These are phyloP conservation scores for Stagonosporopsis chrysanthemi DNA, from an alignment of 2,329 filamentous ascomycete species.

Conservation along the genomic window DNA sequence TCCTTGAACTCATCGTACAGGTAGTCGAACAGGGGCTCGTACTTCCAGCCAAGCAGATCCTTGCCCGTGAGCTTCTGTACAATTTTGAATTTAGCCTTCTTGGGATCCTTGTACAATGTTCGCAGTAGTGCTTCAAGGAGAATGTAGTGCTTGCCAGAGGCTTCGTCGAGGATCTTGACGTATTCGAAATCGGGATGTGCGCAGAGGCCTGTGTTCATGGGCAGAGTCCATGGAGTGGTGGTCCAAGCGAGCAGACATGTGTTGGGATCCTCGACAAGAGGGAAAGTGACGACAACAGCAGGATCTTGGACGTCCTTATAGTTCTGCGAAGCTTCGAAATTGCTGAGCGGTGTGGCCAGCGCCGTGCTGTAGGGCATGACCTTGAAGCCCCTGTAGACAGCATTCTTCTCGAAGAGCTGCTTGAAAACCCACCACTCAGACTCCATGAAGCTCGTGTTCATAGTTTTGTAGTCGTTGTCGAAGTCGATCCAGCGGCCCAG, in stretches of 20 bases:
- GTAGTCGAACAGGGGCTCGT: constrained; percentile 88
- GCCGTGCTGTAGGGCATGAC: constrained; percentile 97
- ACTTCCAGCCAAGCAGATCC: constrained; percentile 87
- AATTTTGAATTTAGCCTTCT: constrained; percentile 92
- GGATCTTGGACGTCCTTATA: constrained; percentile 94
- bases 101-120: constrained; percentile 91
- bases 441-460: constrained; percentile 97
- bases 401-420: constrained; percentile 85
- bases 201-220: constrained; percentile 79
- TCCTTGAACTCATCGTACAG: constrained; percentile 91
- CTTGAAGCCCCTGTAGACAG: constrained; percentile 87
- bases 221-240: constrained; percentile 86
- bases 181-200: constrained; percentile 86
- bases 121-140: constrained; percentile 81
- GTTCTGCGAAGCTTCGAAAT: constrained; percentile 94
- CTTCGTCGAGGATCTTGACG: constrained; percentile 83
- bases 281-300: constrained; percentile 87
- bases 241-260: constrained; percentile 86
- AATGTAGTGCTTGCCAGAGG: constrained; percentile 82
- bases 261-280: constrained; percentile 77
- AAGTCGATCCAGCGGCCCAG: constrained; percentile 97
- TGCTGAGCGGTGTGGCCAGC: constrained; percentile 86
- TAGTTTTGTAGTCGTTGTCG: constrained; percentile 97
- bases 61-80: constrained; percentile 80
- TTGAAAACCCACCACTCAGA: constrained; percentile 97